Evolutionary conservation across 116 monocot genomes (phyloP), one percentile per base, ranked within the genome.

Genomic region (Zostera marina): DNA sequence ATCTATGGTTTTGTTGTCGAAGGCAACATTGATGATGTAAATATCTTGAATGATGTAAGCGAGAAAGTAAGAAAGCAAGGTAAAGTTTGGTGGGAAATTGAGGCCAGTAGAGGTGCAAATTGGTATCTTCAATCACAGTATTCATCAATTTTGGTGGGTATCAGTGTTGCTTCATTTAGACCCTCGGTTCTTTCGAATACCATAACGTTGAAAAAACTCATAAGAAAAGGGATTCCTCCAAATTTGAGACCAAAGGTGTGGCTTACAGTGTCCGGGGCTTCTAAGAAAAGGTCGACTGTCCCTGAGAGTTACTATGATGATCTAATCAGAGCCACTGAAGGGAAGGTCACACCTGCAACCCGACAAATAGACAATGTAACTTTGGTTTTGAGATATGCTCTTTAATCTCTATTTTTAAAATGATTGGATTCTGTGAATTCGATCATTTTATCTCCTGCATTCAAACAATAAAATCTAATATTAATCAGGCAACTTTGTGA

Each of bases 271-370:
- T 98, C 98, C 0, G 98, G 98, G 13, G 90, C 90, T 0, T 74
- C 72, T 0, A 98, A 98, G 80, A 98, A 90, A 62, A 53, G 90
- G 66, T 98, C 98, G 1, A 98, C 90, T 0, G 98, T 90, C 42
- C 98, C 98, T 3, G 90, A 90, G 61, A 98, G 91, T 53, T 98
- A 98, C 56, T 98, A 98, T 55, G 65, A 80, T 52, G 98, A 98
- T 74, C 63, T 98, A 14, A 81, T 90, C 42, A 60, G 69, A 16
- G 90, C 90, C 20, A 90, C 76, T 3, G 82, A 83, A 47, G 98
- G 90, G 46, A 90, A 86, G 62, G 70, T 72, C 47, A 98, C 98
- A 6, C 81, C 98, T 21, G 85, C 90, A 11, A 98, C 98, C 5
- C 54, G 55, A 55, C 98, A 98, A 67, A 98, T 98, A 53, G 90